Base-by-base conservation (phyloP, 2,329 filamentous ascomycete genomes). In the Lasiodiplodia hormozganensis region DNA sequence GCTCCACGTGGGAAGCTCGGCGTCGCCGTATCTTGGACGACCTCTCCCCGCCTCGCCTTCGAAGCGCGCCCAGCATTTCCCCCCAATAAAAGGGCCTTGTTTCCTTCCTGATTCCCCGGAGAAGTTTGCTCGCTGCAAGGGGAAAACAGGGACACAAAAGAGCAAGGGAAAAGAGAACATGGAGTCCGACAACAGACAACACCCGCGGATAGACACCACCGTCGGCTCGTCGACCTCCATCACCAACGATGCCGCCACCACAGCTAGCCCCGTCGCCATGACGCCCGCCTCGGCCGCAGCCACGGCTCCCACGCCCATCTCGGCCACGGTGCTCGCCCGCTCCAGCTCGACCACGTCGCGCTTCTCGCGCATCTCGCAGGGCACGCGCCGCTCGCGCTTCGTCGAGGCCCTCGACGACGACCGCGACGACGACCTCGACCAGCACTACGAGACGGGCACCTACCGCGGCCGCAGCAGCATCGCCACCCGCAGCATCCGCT, bases 301-400 rank as follows among this genome's bases (percentile, higher is more conserved):
- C 43, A 25, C 60, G 18, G 3, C 43, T n/a, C 7, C 25, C 43
- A 16, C 31, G 4, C 56, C 31, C 23, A 23, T 25, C 28, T 6
- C 40, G 18, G n/a, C n/a, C 23, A 12, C 31, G 18, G 4, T 21
- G 18, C 43, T 67, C 31, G 28, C 65, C 3, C 65, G 65, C 54
- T n/a, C 54, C 28, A 10, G 23, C 2, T 67, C 65, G 3, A 52
- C 53, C 14, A 36, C 43, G 6, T 67, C 65, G 28, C 60, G 60
- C 60, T 64, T 64, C 60, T 64, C 60, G 43, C 47, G 23, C 40
- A 36, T 64, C n/a, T 51, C 40, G 21, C 65, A 60, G 54, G 54
- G 53, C 47, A 58, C 65, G 10, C 53, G 65, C 7, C 65, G 65
- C 28, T 60, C 54, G 54, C 65, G 65, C 65, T 67, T 67, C 53